Evolutionary conservation across 768 basidiomycete species (phyloP).

Genomic region (Pisolithus tinctorius): DNA sequence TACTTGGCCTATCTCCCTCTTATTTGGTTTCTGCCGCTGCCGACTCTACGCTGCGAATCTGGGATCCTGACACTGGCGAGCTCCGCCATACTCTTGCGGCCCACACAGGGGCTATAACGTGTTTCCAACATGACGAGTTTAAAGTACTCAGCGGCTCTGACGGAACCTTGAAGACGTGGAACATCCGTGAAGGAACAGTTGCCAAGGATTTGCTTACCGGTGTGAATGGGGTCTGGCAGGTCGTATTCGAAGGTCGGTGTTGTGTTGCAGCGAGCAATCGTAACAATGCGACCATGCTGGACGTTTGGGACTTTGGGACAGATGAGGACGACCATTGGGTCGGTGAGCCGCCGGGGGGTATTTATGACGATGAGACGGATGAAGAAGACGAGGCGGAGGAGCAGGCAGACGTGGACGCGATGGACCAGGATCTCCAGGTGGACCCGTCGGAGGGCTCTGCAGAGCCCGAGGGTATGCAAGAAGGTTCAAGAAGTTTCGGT

Average conservation of each 20-base stretch:
- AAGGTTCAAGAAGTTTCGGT: constrained; percentile 20
- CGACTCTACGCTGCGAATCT: constrained; percentile 89
- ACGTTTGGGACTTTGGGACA: constrained; percentile 86
- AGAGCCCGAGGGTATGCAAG: constrained; percentile 18
- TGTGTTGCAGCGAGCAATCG: constrained; percentile 92
- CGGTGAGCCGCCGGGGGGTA: constrained; percentile 67
- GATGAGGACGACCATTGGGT: constrained; percentile 75
- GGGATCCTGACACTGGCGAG: constrained; percentile 84
- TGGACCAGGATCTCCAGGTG: constrained; percentile 57
- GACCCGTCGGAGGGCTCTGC: constrained; percentile 28
- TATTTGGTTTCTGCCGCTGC: constrained; percentile 94
- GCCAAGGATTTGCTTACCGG: constrained; percentile 86
- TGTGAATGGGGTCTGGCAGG: constrained; percentile 96
- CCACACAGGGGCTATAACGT: constrained; percentile 97
- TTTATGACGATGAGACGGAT: constrained; percentile 65
- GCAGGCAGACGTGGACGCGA: constrained; percentile 58
- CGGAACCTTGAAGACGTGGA: constrained; percentile 98
- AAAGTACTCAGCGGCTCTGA: constrained; percentile 95
- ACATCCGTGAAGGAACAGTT: constrained; percentile 78
- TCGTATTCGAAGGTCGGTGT: constrained; percentile 90
- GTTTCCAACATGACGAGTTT: constrained; percentile 98
- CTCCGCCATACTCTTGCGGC: constrained; percentile 78
- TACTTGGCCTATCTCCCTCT: constrained; percentile 84
- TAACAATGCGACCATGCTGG: constrained; percentile 68
- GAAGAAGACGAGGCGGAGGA: constrained; percentile 42